These are phyloP conservation scores for Penicillium corylophilum DNA, from an alignment of 2,329 filamentous ascomycete species.

Conservation along the genomic window DNA sequence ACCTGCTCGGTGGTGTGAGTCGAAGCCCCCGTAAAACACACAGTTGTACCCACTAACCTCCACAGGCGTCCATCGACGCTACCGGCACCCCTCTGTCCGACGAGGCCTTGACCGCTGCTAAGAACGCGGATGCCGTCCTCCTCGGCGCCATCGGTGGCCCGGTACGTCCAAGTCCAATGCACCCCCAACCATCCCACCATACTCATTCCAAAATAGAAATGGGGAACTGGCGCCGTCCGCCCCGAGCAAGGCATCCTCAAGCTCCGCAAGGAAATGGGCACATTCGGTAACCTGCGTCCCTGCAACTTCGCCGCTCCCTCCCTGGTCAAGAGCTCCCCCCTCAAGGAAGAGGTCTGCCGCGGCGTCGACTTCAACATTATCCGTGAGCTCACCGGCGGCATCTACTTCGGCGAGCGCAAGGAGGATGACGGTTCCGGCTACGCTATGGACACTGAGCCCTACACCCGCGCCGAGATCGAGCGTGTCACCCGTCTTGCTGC, in stretches of 20 bases:
- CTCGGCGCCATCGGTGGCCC: conserved; percentile 95
- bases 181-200: not conserved
- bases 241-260: conserved; percentile 89
- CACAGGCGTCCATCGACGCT: conserved; percentile 81
- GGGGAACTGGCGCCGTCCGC: conserved; percentile 83
- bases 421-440: conserved; percentile 72
- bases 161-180: conserved; percentile 42
- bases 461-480: conserved; percentile 82
- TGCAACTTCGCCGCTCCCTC: conserved; percentile 92
- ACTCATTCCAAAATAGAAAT: conserved; percentile 58
- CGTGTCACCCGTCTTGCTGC: conserved; percentile 80
- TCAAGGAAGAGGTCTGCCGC: conserved; percentile 80
- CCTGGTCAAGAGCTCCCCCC: conserved; percentile 78
- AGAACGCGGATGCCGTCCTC: conserved; percentile 82
- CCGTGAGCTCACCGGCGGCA: conserved; percentile 85
- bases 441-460: conserved; percentile 83
- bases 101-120: conserved; percentile 76
- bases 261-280: conserved; percentile 88
- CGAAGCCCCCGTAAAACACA: not conserved
- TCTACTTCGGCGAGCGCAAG: conserved; percentile 90
- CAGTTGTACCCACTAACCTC: conserved; percentile 1
- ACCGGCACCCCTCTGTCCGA: conserved; percentile 77
- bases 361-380: conserved; percentile 92
- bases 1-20: conserved; percentile 87
- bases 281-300: conserved; percentile 92